phyloP scores from a whole-genome alignment of 306 rosid genomes.

The Medicago ruthenica region DNA sequence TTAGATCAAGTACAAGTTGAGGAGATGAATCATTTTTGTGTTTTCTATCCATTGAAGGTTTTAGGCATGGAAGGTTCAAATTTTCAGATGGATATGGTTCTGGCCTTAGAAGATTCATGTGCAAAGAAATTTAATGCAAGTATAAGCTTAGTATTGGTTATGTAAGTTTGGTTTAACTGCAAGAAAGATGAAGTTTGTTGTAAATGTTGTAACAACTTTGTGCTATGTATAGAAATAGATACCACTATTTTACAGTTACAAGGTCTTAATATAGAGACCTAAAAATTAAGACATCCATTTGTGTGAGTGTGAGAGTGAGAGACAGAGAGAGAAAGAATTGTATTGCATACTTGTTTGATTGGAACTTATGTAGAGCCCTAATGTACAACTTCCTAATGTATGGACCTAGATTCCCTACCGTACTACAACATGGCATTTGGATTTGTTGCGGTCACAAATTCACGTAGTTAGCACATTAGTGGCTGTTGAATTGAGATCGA shows the following conservation, averaged over 20 bases:
- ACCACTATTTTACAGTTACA: slow-evolving; percentile 75
- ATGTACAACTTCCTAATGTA: slow-evolving; percentile 50
- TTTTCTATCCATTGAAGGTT: slow-evolving; percentile 42
- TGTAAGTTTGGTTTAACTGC: slow-evolving; percentile 45
- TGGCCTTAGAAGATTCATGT: slow-evolving; percentile 51
- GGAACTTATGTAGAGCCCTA: slow-evolving; percentile 54
- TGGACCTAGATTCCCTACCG: neutral
- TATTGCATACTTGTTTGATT: slow-evolving; percentile 48
- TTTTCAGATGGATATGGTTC: slow-evolving; percentile 19
- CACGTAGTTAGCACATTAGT: neutral
- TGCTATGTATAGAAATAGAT: slow-evolving; percentile 60
- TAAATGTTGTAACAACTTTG: slow-evolving; percentile 45
- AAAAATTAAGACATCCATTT: slow-evolving; percentile 54
- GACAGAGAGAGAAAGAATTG: slow-evolving; percentile 39
- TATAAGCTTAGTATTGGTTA: slow-evolving; percentile 6
- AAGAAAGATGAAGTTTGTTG: slow-evolving; percentile 49
- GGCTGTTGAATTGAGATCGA: neutral
- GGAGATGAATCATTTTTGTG: slow-evolving; percentile 36
- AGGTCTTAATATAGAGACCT: slow-evolving; percentile 77
- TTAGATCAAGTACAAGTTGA: slow-evolving; percentile 66
- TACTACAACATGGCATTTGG: neutral
- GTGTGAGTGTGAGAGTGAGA: slow-evolving; percentile 37
- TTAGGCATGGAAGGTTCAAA: slow-evolving; percentile 5
- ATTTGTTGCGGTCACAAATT: neutral
- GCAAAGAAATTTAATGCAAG: slow-evolving; percentile 31